Evolutionary conservation across 2,329 filamentous ascomycete species (phyloP).

Genomic region (Xylaria multiplex): DNA sequence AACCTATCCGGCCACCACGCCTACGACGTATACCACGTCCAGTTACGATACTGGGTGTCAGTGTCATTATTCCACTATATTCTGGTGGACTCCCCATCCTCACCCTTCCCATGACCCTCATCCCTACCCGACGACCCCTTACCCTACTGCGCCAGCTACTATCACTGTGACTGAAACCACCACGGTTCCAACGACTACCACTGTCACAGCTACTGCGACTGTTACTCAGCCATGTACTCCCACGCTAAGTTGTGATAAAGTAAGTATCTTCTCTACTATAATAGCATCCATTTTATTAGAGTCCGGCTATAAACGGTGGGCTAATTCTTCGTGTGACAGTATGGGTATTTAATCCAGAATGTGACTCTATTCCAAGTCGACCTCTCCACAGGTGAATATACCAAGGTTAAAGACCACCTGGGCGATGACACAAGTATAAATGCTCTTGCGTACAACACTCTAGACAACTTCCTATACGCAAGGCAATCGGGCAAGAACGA

Average conservation of each 20-base stretch:
- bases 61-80: slow-evolving; percentile 33
- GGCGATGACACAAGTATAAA: slow-evolving; percentile 38
- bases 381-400: slow-evolving; percentile 25
- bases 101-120: not conserved
- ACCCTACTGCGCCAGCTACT: slow-evolving; percentile 11
- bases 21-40: slow-evolving; percentile 35
- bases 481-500: not conserved
- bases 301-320: not conserved
- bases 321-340: slow-evolving; percentile 24
- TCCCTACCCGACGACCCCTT: slow-evolving; percentile 7
- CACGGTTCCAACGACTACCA: slow-evolving; percentile 24
- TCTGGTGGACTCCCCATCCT: slow-evolving; percentile 31
- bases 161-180: slow-evolving; percentile 32
- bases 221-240: slow-evolving; percentile 30
- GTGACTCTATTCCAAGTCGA: slow-evolving; percentile 33
- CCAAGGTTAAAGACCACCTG: slow-evolving; percentile 11
- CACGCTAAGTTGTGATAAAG: slow-evolving; percentile 29
- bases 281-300: not conserved
- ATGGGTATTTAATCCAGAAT: slow-evolving; percentile 34
- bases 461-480: slow-evolving; percentile 43
- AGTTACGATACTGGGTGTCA: slow-evolving; percentile 31
- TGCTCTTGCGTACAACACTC: slow-evolving; percentile 42
- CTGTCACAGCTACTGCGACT: slow-evolving; percentile 27
- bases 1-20: slow-evolving; percentile 28
- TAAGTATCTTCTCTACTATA: not conserved